A percentile compares a stretch with the other conserved stretches of the same genome.
phyloP scores from a whole-genome alignment of 495 filamentous ascomycete species.

The Podospora sp. region DNA sequence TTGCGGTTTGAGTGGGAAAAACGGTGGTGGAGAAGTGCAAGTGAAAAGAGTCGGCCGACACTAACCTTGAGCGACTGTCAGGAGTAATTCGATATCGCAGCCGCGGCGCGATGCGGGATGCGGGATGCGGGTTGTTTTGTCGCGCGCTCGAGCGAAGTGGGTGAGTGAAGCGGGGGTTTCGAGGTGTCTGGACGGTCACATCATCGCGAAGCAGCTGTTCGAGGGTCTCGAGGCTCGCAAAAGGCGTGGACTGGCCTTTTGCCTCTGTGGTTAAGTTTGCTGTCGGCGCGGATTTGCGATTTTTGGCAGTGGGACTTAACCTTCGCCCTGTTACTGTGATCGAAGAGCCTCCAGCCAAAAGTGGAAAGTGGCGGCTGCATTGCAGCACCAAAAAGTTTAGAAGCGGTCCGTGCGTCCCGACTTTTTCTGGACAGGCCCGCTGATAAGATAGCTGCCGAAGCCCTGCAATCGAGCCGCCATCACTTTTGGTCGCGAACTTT shows the following conservation, averaged over 20 bases:
- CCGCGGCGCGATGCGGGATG: conserved; percentile 21
- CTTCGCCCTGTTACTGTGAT: conserved; percentile 3
- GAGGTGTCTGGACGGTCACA: conserved; percentile 34
- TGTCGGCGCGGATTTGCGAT: conserved; percentile 23
- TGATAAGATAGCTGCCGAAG: conserved; percentile 7
- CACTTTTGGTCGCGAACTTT: not conserved
- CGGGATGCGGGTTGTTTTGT: no score
- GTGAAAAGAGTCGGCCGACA: not conserved
- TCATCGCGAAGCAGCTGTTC: conserved; percentile 31
- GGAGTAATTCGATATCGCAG: conserved; percentile 17
- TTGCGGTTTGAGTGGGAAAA: not conserved
- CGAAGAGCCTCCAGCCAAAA: conserved; percentile 18
- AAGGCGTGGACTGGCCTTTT: not conserved
- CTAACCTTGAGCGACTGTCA: conserved; percentile 15
- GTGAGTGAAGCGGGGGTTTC: conserved; percentile 20
- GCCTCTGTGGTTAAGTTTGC: conserved; percentile 5
- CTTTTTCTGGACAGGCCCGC: conserved; percentile 23
- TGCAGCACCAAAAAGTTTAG: not conserved
- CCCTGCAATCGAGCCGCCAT: conserved; percentile 7
- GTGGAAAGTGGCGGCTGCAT: conserved; percentile 31
- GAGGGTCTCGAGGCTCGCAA: conserved; percentile 18
- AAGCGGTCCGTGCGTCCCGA: conserved; percentile 20
- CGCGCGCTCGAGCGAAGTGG: conserved; percentile 18
- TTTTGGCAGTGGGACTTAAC: conserved; percentile 28
- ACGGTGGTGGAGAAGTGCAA: not conserved